Base-by-base conservation (phyloP, 352 stramenopile genomes). In the Globisporangium barbulae region DNA sequence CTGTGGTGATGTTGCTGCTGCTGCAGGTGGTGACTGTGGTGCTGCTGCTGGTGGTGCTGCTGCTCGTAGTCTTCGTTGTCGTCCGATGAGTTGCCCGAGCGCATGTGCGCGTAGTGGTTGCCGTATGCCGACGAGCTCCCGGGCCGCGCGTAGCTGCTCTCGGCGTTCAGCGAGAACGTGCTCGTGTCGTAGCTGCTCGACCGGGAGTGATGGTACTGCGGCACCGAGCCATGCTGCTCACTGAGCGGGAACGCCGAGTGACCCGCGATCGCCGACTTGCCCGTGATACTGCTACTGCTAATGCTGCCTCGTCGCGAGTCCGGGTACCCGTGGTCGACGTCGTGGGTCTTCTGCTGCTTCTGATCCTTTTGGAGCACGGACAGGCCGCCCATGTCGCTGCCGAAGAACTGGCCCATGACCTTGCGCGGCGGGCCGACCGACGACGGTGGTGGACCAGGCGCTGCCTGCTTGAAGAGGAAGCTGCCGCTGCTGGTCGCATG, bases 391-490 rank as follows among this genome's bases (percentile, higher is more conserved):
- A 74, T 45, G 25, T 72, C 73, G 25, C 64, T 67, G 33, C 73
- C 61, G 49, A 81, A 78, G 62, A 78, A 80, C 42, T 67, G 62
- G 10, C 71, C 64, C 66, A 81, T 72, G 45, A 76, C 55, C 58
- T 85, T 85, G 58, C 64, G 75, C n/a, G 67, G 71, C 19, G 67
- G 64, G 5, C 30, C 28, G 9, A 39, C 31, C 13, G 64, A n/a
- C 21, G 69, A 50, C 15, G 61, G 58, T 15, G 59, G n/a, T 19
- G 35, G 35, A 4, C 17, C 13, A n/a, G 64, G 67, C 42, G 48
- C 63, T 59, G 79, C 79, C 60, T 67, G 45, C 55, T 83, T 85
- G 52, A 74, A 82, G 4, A 82, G 62, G 52, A 83, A 83, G 53
- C 62, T 79, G 45, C 68, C 63, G 19, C 42, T 61, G 53, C 8